Conservation (phyloP, 1,139 yeast genomes). For the Suhomyces panamericanus region DNA sequence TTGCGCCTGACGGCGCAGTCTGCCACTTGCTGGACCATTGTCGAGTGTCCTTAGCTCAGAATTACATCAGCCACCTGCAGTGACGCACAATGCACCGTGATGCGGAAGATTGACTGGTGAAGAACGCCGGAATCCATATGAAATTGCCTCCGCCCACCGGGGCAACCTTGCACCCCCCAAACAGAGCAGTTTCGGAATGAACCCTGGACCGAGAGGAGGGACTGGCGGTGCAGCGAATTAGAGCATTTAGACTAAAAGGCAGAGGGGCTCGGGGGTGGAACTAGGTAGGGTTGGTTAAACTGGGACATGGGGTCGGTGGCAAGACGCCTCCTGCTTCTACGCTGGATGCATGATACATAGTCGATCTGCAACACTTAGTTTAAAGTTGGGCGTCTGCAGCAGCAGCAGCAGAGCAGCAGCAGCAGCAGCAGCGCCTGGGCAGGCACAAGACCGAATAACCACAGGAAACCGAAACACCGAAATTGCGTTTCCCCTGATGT, state of each 20-base stretch:
- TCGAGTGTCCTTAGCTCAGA: conserved; percentile 1
- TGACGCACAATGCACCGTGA: neutral
- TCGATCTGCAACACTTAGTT: neutral
- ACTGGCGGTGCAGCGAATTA: too few relatives aligned
- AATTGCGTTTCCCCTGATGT: too few relatives aligned
- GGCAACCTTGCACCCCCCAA: too few relatives aligned
- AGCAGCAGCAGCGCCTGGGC: too few relatives aligned
- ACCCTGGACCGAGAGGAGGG: neutral
- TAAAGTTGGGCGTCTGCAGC: neutral
- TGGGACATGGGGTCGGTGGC: neutral
- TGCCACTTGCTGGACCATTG: neutral
- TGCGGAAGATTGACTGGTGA: conserved; percentile 1
- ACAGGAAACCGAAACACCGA: too few relatives aligned
- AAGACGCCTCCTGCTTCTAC: neutral
- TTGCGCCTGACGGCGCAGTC: too few relatives aligned
- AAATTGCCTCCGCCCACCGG: neutral
- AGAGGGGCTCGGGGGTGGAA: neutral
- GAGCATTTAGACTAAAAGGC: too few relatives aligned
- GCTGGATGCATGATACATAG: neutral
- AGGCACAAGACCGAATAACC: too few relatives aligned
- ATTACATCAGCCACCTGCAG: neutral
- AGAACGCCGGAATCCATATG: neutral
- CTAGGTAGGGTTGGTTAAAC: neutral
- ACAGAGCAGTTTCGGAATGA: neutral
- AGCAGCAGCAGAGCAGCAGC: too few relatives aligned